Conservation (phyloP, 1,284 basidiomycete species). For the Boletus mariae region DNA sequence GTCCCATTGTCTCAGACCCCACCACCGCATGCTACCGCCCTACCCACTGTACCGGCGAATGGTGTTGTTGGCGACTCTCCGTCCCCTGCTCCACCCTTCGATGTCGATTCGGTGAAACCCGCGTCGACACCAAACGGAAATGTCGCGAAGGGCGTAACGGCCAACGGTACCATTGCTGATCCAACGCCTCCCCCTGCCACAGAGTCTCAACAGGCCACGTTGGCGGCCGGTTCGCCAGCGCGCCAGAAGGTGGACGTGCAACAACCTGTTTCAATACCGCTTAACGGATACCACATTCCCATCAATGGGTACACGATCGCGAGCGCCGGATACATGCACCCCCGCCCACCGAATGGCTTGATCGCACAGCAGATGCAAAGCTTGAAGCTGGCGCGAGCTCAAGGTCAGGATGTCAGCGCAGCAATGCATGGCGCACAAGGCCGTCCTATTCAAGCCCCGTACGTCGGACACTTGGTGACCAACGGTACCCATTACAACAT, state of each 20-base stretch:
- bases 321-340: slow-evolving; percentile 15
- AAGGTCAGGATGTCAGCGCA: slow-evolving; percentile 38
- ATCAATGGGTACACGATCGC: slow-evolving; percentile 38
- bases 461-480: slow-evolving; percentile 34
- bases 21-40: slow-evolving; percentile 28
- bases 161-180: background rate
- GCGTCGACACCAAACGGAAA: background rate
- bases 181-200: background rate
- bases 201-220: background rate
- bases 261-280: slow-evolving; percentile 30
- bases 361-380: slow-evolving; percentile 37
- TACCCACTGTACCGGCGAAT: background rate
- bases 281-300: slow-evolving; percentile 47
- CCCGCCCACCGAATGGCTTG: slow-evolving; percentile 36
- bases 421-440: slow-evolving; percentile 35
- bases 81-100: no score
- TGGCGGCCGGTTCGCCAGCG: slow-evolving; percentile 3
- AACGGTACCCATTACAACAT: slow-evolving; percentile 39
- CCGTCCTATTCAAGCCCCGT: slow-evolving; percentile 31
- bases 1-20: slow-evolving; percentile 19
- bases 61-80: no score
- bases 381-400: slow-evolving; percentile 48
- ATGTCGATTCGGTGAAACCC: background rate
- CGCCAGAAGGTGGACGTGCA: slow-evolving; percentile 47
- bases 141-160: background rate